Base-by-base conservation (phyloP, 1,139 yeast species). In the Lodderomyces beijingensis region DNA sequence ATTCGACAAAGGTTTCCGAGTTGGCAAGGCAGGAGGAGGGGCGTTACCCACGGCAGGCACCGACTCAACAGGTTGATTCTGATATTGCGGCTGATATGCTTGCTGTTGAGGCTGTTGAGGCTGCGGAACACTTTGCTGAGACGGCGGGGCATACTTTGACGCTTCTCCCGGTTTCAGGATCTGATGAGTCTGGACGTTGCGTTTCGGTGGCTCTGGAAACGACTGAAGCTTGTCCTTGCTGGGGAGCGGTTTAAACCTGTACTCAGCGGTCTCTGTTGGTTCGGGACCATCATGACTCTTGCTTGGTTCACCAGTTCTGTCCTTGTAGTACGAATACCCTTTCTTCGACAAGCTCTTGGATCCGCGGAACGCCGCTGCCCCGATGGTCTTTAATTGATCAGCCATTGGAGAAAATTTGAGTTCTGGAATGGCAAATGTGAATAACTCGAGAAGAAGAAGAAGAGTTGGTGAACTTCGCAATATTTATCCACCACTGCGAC, bases 201-300 rank as follows among this genome's bases (percentile, higher is more conserved):
- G 44, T 27, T 45, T 53, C 1, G 74, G 74, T 1, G 74, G 74
- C 2, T 64, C 51, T 3, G 69, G 70, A 17, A 59, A 48, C 3
- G 59, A 21, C 16, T 44, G 44, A 35, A 64, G 43, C 34, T 53
- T 50, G 5, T 53, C 61, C 14, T 40, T 47, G 12, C 46, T 37
- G 16, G 49, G 42, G 19, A 44, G 35, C 22, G 54, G 43, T 16
- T 12, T 16, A 14, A 15, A 10, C 6, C 15, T 20, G 9, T 29
- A 29, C 3, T n/a, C n/a, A n/a, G n/a, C n/a, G 25, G 25, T 5
- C 5, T 8, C 8, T 10, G 14, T 4, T 24, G 24, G n/a, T n/a
- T n/a, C n/a, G n/a, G n/a, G n/a, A n/a, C 13, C 4, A 12, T 22
- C 13, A 12, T 22, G 11, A 11, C 4, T 19, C 22, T 19, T 9